Base-by-base conservation (phyloP, 148 eudicot genomes). In the Vaccinium corymbosum region DNA sequence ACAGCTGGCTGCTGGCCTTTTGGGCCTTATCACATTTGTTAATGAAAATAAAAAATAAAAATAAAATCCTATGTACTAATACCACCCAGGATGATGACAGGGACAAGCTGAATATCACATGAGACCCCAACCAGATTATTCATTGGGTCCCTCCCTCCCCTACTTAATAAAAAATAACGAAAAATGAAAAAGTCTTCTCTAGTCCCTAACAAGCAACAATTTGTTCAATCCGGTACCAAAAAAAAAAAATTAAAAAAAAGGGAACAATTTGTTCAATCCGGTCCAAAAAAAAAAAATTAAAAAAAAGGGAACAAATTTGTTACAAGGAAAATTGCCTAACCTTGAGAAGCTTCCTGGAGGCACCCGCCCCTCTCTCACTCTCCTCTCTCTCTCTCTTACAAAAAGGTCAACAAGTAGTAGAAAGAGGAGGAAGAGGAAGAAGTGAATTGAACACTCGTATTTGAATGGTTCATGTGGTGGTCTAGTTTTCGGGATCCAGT, bases 271-370 rank as follows among this genome's bases (percentile, higher is more conserved):
- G 27, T 27, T 27, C 27, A 42, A 4, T 42, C 46, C 46, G 46
- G 6, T 42, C n/a, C 1, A 29, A 29, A 29, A 4, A 42, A 42
- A 42, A 0, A 42, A 42, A 42, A 4, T 42, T 4, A 1, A 42
- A 42, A 42, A 29, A 72, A 32, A 20, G 53, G 6, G 6, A 29
- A 50, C 51, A 76, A 79, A 85, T 83, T 59, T 85, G 62, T 85
- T 80, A n/a, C 61, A 70, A 84, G 80, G 80, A 83, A 83, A 85
- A 46, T 82, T 62, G 87, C 82, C 85, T 73, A 85, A 85, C 87
- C 87, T 76, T 85, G 84, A 84, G 91, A 89, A 89, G 84, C 82
- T 89, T 89, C 91, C 85, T 59, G 83, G 86, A 84, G 88, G 83
- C 70, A 82, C 81, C 83, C 81, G 62, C 78, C 46, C 11, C 14